Evolutionary conservation across 495 filamentous ascomycete species (phyloP).

Genomic region (Geopyxis carbonaria): DNA sequence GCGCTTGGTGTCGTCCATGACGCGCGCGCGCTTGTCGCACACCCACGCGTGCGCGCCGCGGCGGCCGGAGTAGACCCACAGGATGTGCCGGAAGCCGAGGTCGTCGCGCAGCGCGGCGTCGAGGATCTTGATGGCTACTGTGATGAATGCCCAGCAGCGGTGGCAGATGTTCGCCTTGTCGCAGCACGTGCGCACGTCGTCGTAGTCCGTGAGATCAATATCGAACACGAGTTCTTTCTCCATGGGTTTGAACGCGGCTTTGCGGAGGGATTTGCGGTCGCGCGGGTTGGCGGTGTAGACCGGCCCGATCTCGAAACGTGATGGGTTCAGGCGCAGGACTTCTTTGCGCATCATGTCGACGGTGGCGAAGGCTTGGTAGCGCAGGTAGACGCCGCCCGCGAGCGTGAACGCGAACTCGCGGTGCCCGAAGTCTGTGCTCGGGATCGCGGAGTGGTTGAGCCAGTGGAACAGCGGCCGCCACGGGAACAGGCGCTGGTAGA

Average conservation of each 20-base stretch:
- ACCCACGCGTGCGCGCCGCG: slow-evolving; percentile 97
- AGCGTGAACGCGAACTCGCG: slow-evolving; percentile 91
- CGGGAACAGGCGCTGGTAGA: slow-evolving; percentile 91
- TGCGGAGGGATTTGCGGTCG: slow-evolving; percentile 75
- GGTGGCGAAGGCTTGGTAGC: slow-evolving; percentile 79
- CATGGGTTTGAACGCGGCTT: slow-evolving; percentile 56
- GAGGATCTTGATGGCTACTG: slow-evolving; percentile 89
- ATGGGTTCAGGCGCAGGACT: slow-evolving; percentile 65
- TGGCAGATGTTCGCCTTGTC: slow-evolving; percentile 79
- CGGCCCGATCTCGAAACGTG: slow-evolving; percentile 93
- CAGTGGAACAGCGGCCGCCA: slow-evolving; percentile 94
- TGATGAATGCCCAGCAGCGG: slow-evolving; percentile 93
- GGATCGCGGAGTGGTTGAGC: slow-evolving; percentile 83
- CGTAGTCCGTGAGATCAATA: slow-evolving; percentile 98
- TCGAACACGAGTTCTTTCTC: slow-evolving; percentile 93
- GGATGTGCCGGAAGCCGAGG: slow-evolving; percentile 87
- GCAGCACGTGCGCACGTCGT: slow-evolving; percentile 90
- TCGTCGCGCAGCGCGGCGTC: slow-evolving; percentile 76
- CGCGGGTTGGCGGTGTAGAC: slow-evolving; percentile 86
- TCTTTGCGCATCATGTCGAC: slow-evolving; percentile 88
- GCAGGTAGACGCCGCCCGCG: slow-evolving; percentile 71
- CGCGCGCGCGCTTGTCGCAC: slow-evolving; percentile 74
- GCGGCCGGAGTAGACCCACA: slow-evolving; percentile 96
- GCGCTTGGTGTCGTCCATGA: slow-evolving; percentile 66
- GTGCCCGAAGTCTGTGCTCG: slow-evolving; percentile 73